Base-by-base conservation (phyloP, 148 eudicot species). In the Polygonum maritimum region DNA sequence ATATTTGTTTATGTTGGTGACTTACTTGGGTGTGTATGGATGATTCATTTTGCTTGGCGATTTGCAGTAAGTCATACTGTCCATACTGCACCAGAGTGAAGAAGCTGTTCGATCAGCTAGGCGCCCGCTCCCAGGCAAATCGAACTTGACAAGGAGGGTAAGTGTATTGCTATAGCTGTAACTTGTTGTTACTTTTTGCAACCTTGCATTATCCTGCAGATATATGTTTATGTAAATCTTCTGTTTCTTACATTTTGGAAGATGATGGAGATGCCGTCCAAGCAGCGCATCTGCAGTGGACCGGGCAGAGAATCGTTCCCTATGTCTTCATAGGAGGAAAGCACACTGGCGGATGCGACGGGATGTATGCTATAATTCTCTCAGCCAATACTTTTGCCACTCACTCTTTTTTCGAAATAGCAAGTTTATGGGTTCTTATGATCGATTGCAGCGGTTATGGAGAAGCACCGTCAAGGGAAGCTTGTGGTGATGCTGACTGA, bases 291-390 rank as follows among this genome's bases (percentile, higher is more conserved):
- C 71, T 74, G 31, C 81, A 87, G 79, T 87, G 86, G 91, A 86
- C 93, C 6, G 89, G 85, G 76, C 93, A 87, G 76, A 78, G 83
- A 16, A 89, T 91, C 21, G 93, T 89, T 26, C 93, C 93, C 1
- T 86, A 84, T 62, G 89, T 87, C 33, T 89, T 89, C 78, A 83
- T 89, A 15, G 85, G 87, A 55, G 91, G 89, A 63, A 86, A 87
- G 58, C 93, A 89, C 36, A 44, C 84, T 8, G 93, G 93, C 52
- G 91, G 93, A 47, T 89, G 82, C 71, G 93, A 87, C 13, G 40
- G 92, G 87, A 77, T 26, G 31, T 26, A 26, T 62, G 39, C 15
- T 14, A 11, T 31, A 11, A 80, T 6, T 8, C 60, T 87, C 36
- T 78, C 65, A 33, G 5, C 48, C 21, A 26, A 26, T 26, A 26